Base-by-base conservation (phyloP, 75 land plant genomes). In the Pseudotsuga menziesii region DNA sequence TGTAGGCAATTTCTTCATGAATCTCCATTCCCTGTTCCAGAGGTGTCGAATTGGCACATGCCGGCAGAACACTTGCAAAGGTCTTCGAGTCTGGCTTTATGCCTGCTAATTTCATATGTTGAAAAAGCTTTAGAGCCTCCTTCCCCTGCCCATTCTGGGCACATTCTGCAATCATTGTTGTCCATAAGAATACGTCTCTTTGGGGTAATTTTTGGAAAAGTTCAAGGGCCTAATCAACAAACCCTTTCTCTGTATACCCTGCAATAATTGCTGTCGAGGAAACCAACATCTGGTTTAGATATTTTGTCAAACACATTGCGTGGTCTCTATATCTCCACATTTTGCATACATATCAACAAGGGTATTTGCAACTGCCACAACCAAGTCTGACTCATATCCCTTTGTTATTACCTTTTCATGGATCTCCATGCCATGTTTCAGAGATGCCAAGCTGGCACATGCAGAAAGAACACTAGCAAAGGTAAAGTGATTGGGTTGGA, bases 401-500 rank as follows among this genome's bases (percentile, higher is more conserved):
- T 80, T 17, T 81, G 81, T 89, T 11, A 84, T 20, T 4, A 87
- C 11, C 5, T 73, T 73, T 17, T 74, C 83, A 80, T 89, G 91
- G 41, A 87, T 67, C 41, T 86, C 79, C 75, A 84, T 82, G 15
- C 93, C 93, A 72, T 87, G 82, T 22, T 83, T 58, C 39, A 85
- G 74, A 4, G 85, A 67, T 16, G 92, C 94, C 56, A 83, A 72
- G 57, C 83, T 87, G 35, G 90, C 85, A 66, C 92, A 91, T 25
- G 88, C 94, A 67, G 85, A 90, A 39, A 91, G 74, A 27, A 94
- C 82, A 76, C 89, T 90, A 22, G 92, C 86, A 77, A 85, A 90
- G 27, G 94, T 94, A 75, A 92, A 87, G 52, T 84, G 80, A 78
- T 79, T 84, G 63, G 88, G 69, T 39, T 72, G 72, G 48, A 86